Evolutionary conservation across 495 filamentous ascomycete species (phyloP).

Genomic region (Glonium stellatum): DNA sequence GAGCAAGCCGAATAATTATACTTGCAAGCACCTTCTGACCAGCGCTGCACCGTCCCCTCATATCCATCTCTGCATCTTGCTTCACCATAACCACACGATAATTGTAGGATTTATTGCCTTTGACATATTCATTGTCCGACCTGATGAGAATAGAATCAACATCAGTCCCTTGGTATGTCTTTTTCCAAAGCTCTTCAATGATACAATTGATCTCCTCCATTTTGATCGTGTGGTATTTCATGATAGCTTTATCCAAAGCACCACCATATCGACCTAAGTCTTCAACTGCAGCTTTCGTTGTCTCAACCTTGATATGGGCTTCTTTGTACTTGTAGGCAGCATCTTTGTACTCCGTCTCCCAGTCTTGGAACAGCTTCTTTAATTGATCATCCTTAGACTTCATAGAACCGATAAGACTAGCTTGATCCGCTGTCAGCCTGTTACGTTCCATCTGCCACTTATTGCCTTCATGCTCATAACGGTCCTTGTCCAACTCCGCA

Average conservation of each 20-base stretch:
- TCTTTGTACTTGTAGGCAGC: constrained; percentile 79
- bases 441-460: constrained; percentile 54
- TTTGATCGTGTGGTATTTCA: constrained; percentile 90
- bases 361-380: constrained; percentile 61
- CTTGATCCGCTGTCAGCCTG: constrained; percentile 52
- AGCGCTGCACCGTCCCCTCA: constrained; percentile 94
- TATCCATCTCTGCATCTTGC: constrained; percentile 95
- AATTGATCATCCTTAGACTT: constrained; percentile 77
- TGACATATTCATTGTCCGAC: constrained; percentile 71
- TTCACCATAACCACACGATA: constrained; percentile 99
- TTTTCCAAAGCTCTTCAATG: constrained; percentile 90
- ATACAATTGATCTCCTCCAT: constrained; percentile 99
- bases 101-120: constrained; percentile 81
- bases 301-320: constrained; percentile 82
- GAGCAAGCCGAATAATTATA: constrained; percentile 94
- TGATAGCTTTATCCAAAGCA: constrained; percentile 90
- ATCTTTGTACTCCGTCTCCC: constrained; percentile 77
- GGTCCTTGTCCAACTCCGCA: constrained; percentile 71
- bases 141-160: constrained; percentile 94
- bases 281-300: constrained; percentile 84
- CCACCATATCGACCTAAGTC: constrained; percentile 73
- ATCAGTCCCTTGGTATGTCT: constrained; percentile 94
- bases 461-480: constrained; percentile 61
- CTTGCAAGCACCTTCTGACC: constrained; percentile 93
- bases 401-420: constrained; percentile 62